A percentile compares a stretch with the other conserved stretches of the same genome.
These are phyloP conservation scores for Lasiodiplodia theobromae DNA, from an alignment of 2,329 filamentous ascomycete species.

Conservation along the genomic window DNA sequence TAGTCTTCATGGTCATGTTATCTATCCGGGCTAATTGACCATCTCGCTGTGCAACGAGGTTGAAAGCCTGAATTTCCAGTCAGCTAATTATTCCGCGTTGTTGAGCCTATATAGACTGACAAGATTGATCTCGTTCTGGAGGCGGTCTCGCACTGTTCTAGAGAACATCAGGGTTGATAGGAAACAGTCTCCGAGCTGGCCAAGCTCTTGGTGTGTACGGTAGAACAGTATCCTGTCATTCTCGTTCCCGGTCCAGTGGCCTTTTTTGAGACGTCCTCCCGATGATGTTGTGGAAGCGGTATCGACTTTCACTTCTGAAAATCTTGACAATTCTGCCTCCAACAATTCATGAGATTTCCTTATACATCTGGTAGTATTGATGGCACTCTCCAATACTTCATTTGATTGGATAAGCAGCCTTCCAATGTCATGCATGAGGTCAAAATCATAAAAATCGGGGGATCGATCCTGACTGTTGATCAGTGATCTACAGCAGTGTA, in stretches of 20 bases:
- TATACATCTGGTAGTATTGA: constrained; percentile 26
- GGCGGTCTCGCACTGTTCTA: not conserved
- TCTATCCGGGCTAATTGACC: not conserved
- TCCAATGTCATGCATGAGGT: constrained; percentile 24
- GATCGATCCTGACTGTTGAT: not conserved
- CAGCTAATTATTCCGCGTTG: no score
- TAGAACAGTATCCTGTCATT: not conserved
- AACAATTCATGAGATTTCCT: not conserved
- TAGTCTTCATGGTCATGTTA: not conserved
- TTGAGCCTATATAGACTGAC: not conserved
- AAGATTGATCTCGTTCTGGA: not conserved
- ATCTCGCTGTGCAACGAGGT: not conserved
- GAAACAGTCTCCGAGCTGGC: not conserved
- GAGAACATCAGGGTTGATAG: not conserved
- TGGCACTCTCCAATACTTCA: constrained; percentile 30
- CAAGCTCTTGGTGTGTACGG: not conserved
- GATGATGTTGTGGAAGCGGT: no score
- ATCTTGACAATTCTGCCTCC: constrained; percentile 28
- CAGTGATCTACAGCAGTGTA: not conserved
- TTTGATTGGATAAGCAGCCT: constrained; percentile 29
- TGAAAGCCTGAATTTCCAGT: not conserved
- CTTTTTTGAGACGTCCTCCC: not conserved
- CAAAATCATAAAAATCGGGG: constrained; percentile 1
- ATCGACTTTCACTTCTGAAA: no score
- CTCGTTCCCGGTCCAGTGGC: not conserved